Conservation (phyloP, 2,329 filamentous ascomycete species). For the Aureobasidium musti region DNA sequence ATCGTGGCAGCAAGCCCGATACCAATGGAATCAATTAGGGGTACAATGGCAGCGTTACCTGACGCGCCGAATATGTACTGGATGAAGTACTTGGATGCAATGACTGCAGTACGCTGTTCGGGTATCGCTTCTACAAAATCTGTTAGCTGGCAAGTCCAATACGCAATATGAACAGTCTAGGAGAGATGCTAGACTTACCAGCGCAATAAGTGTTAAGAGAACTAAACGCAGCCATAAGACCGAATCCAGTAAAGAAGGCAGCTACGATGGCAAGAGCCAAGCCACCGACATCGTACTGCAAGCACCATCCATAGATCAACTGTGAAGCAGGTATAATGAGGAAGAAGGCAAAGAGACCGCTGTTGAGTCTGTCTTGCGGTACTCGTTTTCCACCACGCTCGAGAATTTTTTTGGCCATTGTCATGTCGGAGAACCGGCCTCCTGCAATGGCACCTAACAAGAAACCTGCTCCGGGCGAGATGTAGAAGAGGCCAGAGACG, state of each 20-base stretch:
- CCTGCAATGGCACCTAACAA: conserved; percentile 66
- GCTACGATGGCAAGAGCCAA: conserved; percentile 63
- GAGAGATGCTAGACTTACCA: conserved; percentile 8
- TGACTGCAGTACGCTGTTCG: conserved; percentile 65
- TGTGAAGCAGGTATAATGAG: conserved; percentile 59
- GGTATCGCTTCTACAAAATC: conserved; percentile 66
- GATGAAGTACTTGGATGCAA: conserved; percentile 72
- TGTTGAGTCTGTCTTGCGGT: conserved; percentile 66
- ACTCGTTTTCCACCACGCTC: conserved; percentile 59
- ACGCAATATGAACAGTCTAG: no score
- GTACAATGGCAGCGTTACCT: conserved; percentile 68
- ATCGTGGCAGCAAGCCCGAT: conserved; percentile 77
- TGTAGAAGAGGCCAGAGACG: conserved; percentile 68
- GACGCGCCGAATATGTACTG: conserved; percentile 71
- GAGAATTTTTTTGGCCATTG: conserved; percentile 63
- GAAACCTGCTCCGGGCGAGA: conserved; percentile 68
- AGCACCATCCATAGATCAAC: conserved; percentile 65
- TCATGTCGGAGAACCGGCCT: conserved; percentile 66
- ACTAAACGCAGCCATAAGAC: conserved; percentile 71
- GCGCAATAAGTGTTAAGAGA: conserved; percentile 75
- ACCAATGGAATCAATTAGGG: conserved; percentile 68
- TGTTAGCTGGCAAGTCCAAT: background rate
- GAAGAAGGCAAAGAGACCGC: conserved; percentile 56
- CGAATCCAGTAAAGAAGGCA: conserved; percentile 70
- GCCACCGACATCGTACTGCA: conserved; percentile 55